Base-by-base conservation (phyloP, 208 protist species). In the Blastocrithidia nonstop region DNA sequence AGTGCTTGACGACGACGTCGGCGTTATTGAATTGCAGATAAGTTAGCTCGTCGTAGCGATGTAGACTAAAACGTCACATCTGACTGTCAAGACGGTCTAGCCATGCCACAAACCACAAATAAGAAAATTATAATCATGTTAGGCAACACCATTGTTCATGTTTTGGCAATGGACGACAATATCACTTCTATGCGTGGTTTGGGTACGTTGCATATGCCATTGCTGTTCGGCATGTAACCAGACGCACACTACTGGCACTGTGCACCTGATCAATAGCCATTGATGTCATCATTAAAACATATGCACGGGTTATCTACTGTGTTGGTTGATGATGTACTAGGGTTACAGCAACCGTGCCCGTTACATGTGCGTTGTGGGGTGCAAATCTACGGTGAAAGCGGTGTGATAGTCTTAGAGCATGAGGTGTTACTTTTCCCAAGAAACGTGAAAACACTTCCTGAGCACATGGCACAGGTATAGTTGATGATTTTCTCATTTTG, bases 81-180 rank as follows among this genome's bases (percentile, higher is more conserved):
- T 2, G 80, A 79, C 27, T 71, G 57, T 52, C 72, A 81, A 35
- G 73, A 52, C 23, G 70, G 62, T 41, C 75, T 68, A 45, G 56
- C 54, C 11, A 83, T 44, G 21, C 66, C 50, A 41, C 74, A 53
- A 25, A 90, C 48, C 27, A 76, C 70, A 36, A 83, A 78, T 23
- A 85, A 51, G 39, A 85, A 72, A 8, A 82, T 44, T 36, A 85
- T 71, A 4, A 64, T 54, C 42, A 90, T 29, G 60, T 81, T 83
- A 7, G 80, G 80, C 41, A 73, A 45, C 53, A 90, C 71, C 75
- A 90, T 85, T 35, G 79, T 80, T 74, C 73, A 84, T 44, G 79
- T 81, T 47, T 23, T 66, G 23, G 60, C 71, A 50, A 88, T 78
- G 13, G 71, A 75, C 15, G 71, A 70, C 32, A 88, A 42, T 36